phyloP scores from a whole-genome alignment of 169 alveolate genomes.

The Cryptosporidium parvum region DNA sequence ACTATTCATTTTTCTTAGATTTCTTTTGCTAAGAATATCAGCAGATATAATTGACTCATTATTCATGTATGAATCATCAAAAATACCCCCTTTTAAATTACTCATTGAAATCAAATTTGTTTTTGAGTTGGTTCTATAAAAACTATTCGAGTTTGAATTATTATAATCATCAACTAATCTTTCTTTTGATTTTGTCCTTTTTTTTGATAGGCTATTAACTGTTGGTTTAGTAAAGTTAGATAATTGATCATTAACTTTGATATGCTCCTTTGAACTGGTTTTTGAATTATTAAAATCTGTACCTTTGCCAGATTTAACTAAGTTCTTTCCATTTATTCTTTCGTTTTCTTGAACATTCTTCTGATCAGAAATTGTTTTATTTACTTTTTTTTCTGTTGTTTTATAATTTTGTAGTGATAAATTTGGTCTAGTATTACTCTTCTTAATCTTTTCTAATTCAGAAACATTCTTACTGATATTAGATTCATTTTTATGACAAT shows the following conservation, averaged over 20 bases:
- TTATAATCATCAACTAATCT: background rate
- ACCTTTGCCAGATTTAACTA: background rate
- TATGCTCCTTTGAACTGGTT: background rate
- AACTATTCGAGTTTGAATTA: background rate
- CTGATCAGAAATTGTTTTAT: background rate
- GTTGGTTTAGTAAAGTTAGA: background rate
- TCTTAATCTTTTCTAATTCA: background rate
- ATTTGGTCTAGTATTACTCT: background rate
- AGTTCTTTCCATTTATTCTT: background rate
- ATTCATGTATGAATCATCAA: slow-evolving; percentile 25
- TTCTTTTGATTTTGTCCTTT: slow-evolving; percentile 57
- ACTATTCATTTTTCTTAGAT: slow-evolving; percentile 27
- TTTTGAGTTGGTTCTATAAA: slow-evolving; percentile 7
- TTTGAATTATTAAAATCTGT: background rate
- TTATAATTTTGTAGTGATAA: slow-evolving; percentile 15
- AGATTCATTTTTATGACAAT: background rate
- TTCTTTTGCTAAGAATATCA: slow-evolving; percentile 33
- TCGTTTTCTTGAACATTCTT: slow-evolving; percentile 12
- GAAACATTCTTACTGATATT: background rate
- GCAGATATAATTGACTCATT: slow-evolving; percentile 56
- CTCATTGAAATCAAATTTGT: background rate
- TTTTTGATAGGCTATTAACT: slow-evolving; percentile 26
- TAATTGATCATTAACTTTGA: background rate
- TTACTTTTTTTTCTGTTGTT: background rate
- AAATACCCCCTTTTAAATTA: slow-evolving; percentile 19